Evolutionary conservation across 202 grass and related monocot genomes (phyloP), one percentile per base, ranked within the genome.

Genomic region (Brachypodium distachyon): DNA sequence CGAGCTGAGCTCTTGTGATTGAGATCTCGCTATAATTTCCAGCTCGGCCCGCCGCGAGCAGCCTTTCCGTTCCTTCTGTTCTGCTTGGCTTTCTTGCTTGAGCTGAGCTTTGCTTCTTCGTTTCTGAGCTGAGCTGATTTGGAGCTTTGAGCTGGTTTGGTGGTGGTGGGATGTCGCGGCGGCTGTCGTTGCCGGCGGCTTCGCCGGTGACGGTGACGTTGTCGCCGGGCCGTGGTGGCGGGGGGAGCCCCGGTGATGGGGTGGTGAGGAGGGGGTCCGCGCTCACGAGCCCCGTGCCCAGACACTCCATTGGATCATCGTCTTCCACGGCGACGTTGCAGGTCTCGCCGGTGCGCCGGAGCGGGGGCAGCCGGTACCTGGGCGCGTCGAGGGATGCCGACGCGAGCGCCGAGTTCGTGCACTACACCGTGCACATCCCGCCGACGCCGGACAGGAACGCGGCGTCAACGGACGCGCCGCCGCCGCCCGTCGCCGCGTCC

Each of bases 361-460:
- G 85, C 41, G 77, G 61, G 4, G 80, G 76, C 0, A 70, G 86
- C 72, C 77, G 91, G 49, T 97, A 85, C 50, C 50, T 83, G 25
- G 74, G 59, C 43, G 72, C 75, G 56, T 87, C 84, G 17, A 75
- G 58, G n/a, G 85, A 82, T 1, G 63, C 16, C 5, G 85, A 86
- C 4, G 81, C 32, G 5, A 74, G 86, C 52, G 70, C 90, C 6
- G 90, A 93, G 64, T 93, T 93, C 61, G 87, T 90, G 68, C 85
- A 90, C 44, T 97, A 97, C 85, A 97, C 93, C 8, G 93, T 97
- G 53, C 93, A 97, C 68, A 97, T 97, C 73, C 93, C 93, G n/a
- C 85, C 93, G 2, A 97, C 93, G 12, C 93, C 93, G 0, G 93
- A 97, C 57, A 73, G 88, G 10, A 36, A 56, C 29, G 31, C 40